Conservation (phyloP, 441 rosid genomes). For the Melastoma candidum region DNA sequence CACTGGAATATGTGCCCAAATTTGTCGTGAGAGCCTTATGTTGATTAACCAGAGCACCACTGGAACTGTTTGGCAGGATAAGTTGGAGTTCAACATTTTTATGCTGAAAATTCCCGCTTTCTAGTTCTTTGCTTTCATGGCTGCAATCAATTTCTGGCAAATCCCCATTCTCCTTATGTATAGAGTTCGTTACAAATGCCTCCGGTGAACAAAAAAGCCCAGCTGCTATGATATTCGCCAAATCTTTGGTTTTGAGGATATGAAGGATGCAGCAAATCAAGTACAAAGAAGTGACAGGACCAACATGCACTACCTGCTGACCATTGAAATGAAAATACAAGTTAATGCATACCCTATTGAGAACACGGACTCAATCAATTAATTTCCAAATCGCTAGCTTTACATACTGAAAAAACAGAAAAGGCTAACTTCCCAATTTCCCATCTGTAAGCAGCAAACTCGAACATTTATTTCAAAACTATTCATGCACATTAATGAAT, state of each 20-base stretch:
- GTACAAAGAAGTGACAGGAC: constrained; percentile 77
- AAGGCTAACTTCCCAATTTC: no score
- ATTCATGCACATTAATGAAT: neutral
- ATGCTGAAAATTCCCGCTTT: constrained; percentile 20
- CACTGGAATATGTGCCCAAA: constrained; percentile 46
- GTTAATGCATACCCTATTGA: constrained; percentile 10
- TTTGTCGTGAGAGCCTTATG: constrained; percentile 24
- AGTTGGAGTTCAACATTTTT: constrained; percentile 28
- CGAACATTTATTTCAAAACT: no score
- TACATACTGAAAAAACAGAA: neutral
- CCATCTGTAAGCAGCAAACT: no score
- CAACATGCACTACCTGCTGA: constrained; percentile 51
- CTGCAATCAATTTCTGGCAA: constrained; percentile 25
- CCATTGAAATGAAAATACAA: constrained; percentile 19
- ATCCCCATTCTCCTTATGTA: constrained; percentile 51
- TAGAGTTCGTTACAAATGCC: constrained; percentile 39
- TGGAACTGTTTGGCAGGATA: constrained; percentile 23
- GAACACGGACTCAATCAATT: neutral
- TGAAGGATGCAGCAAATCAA: constrained; percentile 91
- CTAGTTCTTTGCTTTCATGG: constrained; percentile 32
- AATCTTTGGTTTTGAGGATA: constrained; percentile 90
- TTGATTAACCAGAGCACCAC: constrained; percentile 33
- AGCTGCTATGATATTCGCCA: constrained; percentile 89
- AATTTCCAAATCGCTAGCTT: neutral
- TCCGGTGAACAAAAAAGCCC: constrained; percentile 70